These are phyloP conservation scores for Isoetes engelmannii DNA, from an alignment of 83 land plant genomes.

Conservation along the genomic window DNA sequence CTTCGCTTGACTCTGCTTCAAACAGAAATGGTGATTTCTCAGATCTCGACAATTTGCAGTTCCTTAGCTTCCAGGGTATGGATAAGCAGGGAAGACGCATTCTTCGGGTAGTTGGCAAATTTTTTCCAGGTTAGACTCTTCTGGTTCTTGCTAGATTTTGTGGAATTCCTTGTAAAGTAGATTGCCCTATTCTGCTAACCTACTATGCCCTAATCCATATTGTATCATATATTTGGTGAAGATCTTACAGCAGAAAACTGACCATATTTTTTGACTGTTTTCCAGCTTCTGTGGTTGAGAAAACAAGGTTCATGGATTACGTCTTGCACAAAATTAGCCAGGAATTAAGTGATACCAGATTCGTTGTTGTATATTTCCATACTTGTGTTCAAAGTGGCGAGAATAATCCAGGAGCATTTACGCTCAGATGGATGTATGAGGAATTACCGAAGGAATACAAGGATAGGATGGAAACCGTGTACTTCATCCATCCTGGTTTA, in stretches of 20 bases:
- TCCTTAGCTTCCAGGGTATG: slow-evolving; percentile 44
- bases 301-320: slow-evolving; percentile 59
- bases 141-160: background rate
- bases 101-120: slow-evolving; percentile 68
- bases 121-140: slow-evolving; percentile 48
- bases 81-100: slow-evolving; percentile 63
- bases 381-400: slow-evolving; percentile 61
- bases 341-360: slow-evolving; percentile 54
- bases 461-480: slow-evolving; percentile 57
- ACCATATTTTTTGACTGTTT: background rate
- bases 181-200: background rate
- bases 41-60: slow-evolving; percentile 54
- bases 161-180: background rate
- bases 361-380: slow-evolving; percentile 77
- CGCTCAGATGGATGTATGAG: slow-evolving; percentile 74
- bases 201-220: background rate
- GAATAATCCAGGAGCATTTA: slow-evolving; percentile 69
- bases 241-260: background rate
- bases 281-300: slow-evolving; percentile 65
- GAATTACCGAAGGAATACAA: slow-evolving; percentile 52
- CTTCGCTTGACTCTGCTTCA: too few species aligned
- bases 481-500: slow-evolving; percentile 82
- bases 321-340: slow-evolving; percentile 45
- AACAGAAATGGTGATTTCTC: slow-evolving; percentile 41
- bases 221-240: background rate